Evolutionary conservation across 2,329 filamentous ascomycete species (phyloP).

Genomic region (Colletotrichum agaves): DNA sequence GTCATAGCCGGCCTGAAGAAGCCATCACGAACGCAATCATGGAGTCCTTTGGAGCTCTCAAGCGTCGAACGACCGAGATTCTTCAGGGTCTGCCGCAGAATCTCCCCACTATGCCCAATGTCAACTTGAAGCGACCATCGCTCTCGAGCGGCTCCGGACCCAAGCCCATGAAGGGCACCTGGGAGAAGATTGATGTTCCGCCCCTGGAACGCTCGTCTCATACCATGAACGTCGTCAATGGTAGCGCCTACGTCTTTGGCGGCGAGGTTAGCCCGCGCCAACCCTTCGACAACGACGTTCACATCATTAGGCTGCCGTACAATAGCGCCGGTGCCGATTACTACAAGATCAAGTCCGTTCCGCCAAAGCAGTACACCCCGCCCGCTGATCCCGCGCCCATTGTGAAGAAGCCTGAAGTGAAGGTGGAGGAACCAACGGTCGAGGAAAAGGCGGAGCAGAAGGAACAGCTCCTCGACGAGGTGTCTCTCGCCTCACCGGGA

Average conservation of each 20-base stretch:
- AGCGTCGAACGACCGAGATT: conserved; percentile 66
- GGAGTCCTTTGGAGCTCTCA: conserved; percentile 64
- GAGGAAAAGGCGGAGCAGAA: conserved; percentile 40
- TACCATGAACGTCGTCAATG: conserved; percentile 68
- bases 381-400: conserved; percentile 38
- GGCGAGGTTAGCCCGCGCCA: conserved; percentile 75
- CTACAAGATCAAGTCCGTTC: conserved; percentile 63
- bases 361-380: conserved; percentile 44
- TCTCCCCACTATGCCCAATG: conserved; percentile 50
- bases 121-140: conserved; percentile 38
- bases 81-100: conserved; percentile 61
- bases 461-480: conserved; percentile 54
- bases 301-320: conserved; percentile 70
- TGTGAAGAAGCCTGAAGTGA: conserved; percentile 7
- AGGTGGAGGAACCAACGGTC: conserved; percentile 38
- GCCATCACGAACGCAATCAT: conserved; percentile 44
- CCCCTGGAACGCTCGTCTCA: conserved; percentile 79
- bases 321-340: conserved; percentile 69
- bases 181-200: conserved; percentile 67
- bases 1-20: neutral
- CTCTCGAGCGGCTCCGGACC: conserved; percentile 33
- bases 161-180: conserved; percentile 64
- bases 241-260: conserved; percentile 76
- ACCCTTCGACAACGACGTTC: conserved; percentile 78
- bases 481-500: conserved; percentile 51